Evolutionary conservation across 202 grass and related monocot genomes (phyloP), one percentile per base, ranked within the genome.

Genomic region (Setaria italica): DNA sequence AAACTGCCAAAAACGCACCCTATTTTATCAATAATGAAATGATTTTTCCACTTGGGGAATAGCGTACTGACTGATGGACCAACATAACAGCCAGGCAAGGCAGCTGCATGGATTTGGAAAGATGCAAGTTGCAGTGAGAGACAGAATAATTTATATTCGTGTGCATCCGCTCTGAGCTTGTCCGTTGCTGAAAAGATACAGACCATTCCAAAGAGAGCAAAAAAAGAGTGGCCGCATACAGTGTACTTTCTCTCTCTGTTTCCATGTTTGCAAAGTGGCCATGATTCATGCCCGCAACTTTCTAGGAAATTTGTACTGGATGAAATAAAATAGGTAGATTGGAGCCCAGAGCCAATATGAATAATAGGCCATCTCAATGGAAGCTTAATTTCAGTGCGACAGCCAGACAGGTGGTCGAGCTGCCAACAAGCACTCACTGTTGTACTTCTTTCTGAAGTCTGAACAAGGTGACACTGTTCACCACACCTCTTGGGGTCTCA

Each of bases 101-200:
- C 34, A 34, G 34, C 75, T 32, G 0, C 20, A 67, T 48, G 47
- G 46, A 54, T 53, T 81, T 70, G 79, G 49, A 70, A 21, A 63
- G 42, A 20, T 41, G 15, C 83, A 79, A 79, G 74, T 85, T 20
- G 83, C 74, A 41, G 34, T 25, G 11, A 58, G 9, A 42, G 37
- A 21, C 20, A n/a, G 30, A 5, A 54, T 25, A 41, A 41, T 15
- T 30, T 62, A 41, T 37, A 62, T 80, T 60, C 53, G 51, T 77
- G 62, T 46, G 37, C 25, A 63, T 59, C 83, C 37, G 11, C 35
- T 45, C 13, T 6, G 12, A 2, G 37, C 5, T 54, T 64, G 76
- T 73, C 56, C 45, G 20, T 64, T 42, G 67, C 64, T 7, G 51
- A 63, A 72, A 64, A 80, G 11, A 72, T 72, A 29, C 42, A 62